Evolutionary conservation across 768 basidiomycete genomes (phyloP).

Genomic region (Agaricus blazei): DNA sequence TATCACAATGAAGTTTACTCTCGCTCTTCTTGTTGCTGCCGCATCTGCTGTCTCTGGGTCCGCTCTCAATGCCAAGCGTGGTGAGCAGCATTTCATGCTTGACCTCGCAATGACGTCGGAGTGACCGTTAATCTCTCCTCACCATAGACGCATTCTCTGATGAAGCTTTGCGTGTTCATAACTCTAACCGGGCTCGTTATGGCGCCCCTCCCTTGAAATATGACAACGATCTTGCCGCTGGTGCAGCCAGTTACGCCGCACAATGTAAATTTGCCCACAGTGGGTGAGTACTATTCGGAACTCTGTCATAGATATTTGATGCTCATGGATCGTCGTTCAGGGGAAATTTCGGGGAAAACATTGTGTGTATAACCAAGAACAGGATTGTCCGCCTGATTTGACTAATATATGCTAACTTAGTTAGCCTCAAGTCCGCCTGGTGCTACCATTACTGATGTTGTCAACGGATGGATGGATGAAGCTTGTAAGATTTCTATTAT

Average conservation of each 20-base stretch:
- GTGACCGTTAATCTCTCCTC: not conserved
- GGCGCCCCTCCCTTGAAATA: not conserved
- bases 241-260: not conserved
- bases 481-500: slow-evolving; percentile 15
- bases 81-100: not conserved
- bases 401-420: slow-evolving; percentile 3
- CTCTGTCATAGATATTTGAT: not conserved
- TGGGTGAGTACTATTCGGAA: not conserved
- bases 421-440: slow-evolving; percentile 15
- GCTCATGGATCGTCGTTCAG: not conserved
- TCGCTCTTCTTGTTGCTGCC: not conserved
- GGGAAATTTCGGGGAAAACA: slow-evolving; percentile 23
- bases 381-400: not conserved
- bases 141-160: slow-evolving; percentile 5
- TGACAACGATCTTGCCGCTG: slow-evolving; percentile 6
- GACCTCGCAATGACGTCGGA: not conserved
- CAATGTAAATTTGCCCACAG: slow-evolving; percentile 1
- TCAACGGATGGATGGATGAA: slow-evolving; percentile 24
- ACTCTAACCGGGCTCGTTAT: not conserved
- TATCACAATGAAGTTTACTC: not conserved
- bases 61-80: not conserved
- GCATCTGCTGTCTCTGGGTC: not conserved
- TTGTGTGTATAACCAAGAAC: slow-evolving; percentile 12
- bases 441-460: slow-evolving; percentile 14
- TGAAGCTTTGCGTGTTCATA: slow-evolving; percentile 2